phyloP scores from a whole-genome alignment of 23 red algal species.

The Chondrus crispus region DNA sequence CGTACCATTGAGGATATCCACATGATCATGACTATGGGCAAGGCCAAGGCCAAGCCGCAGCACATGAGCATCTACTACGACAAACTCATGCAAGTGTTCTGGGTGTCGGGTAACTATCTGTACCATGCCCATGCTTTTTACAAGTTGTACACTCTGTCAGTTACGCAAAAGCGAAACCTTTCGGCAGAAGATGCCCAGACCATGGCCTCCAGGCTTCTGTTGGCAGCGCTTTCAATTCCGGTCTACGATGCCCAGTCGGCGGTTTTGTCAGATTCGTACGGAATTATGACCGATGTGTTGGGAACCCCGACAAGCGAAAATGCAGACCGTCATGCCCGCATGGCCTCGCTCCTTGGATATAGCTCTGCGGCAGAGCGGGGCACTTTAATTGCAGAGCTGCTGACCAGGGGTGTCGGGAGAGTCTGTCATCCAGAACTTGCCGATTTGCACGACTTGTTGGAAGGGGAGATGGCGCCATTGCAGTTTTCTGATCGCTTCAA shows the following conservation, averaged over 20 bases:
- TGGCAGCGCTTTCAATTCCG: constrained; percentile 87
- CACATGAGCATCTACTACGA: constrained; percentile 93
- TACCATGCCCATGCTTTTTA: constrained; percentile 90
- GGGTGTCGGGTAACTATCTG: constrained; percentile 84
- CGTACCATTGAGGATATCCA: constrained; percentile 98
- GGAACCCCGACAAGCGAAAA: constrained; percentile 73
- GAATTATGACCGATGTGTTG: constrained; percentile 62
- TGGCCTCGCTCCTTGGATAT: constrained; percentile 78
- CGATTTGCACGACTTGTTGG: constrained; percentile 67
- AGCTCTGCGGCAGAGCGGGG: constrained; percentile 41
- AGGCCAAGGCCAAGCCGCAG: constrained; percentile 55
- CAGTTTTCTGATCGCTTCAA: constrained; percentile 72
- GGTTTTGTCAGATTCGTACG: constrained; percentile 63
- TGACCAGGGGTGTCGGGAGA: constrained; percentile 36
- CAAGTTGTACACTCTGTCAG: constrained; percentile 75
- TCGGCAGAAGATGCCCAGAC: constrained; percentile 66
- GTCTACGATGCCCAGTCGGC: constrained; percentile 77
- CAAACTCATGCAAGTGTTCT: constrained; percentile 91
- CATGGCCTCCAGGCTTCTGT: constrained; percentile 80
- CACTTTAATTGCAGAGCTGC: constrained; percentile 61
- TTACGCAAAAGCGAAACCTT: constrained; percentile 77
- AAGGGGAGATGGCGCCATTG: constrained; percentile 71
- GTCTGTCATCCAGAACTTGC: constrained; percentile 58
- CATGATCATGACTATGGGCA: constrained; percentile 73
- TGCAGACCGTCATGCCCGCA: constrained; percentile 79